Base-by-base conservation (phyloP, 306 rosid genomes). In the Senna tora region DNA sequence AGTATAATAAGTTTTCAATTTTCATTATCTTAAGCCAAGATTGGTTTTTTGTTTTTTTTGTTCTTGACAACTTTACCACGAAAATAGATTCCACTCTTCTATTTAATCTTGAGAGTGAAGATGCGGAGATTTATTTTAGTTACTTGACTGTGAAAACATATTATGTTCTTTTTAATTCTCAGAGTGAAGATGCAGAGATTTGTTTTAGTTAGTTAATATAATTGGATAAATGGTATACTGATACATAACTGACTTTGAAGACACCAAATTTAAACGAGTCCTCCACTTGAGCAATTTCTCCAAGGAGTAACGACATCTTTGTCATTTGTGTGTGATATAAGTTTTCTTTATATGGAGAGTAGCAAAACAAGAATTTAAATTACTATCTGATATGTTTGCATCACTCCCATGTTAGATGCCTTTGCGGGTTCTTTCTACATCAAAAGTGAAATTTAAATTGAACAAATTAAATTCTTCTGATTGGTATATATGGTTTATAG, bases 1-100 rank as follows among this genome's bases (percentile, higher is more conserved):
- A 52, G 55, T 54, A 25, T 53, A 32, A 25, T 68, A 21, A 20
- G 12, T 74, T 56, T 83, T 55, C 25, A 60, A 59, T 63, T 42
- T 73, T 41, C 21, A 52, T 53, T 60, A 2, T 36, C 30, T 25
- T 25, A 25, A 25, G 30, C 30, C 30, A 25, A 25, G 30, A 25
- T 25, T 25, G 30, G 3, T 25, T 3, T 25, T 25, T 25, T 25
- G n/a, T n/a, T 25, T 25, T 25, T 25, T 25, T 1, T 1, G 30
- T 25, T 25, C 30, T 25, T 43, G 34, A 10, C 56, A 61, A 30
- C 30, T 59, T 32, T 25, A 69, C 51, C 4, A 6, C 50, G 66
- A 63, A 71, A 70, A 33, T 20, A n/a, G 54, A 30, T 57, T 14
- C 14, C 66, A 43, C 43, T 19, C 47, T 16, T 66, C 39, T 70